Evolutionary conservation across 1,284 basidiomycete genomes (phyloP).

Genomic region (Ganoderma resinaceum): DNA sequence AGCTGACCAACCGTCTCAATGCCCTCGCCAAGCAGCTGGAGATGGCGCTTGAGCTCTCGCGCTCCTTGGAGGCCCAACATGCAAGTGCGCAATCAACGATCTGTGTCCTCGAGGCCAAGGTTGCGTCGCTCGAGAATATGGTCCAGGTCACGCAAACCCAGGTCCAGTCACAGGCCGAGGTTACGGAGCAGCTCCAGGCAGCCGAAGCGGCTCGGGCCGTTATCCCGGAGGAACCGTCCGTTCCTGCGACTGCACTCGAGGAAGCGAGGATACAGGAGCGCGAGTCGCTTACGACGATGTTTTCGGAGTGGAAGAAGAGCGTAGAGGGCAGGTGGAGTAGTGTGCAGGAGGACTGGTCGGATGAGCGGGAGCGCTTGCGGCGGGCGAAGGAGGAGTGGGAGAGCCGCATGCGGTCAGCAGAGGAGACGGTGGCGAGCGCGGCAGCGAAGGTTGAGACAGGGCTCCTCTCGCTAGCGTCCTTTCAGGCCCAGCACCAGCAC

Average conservation of each 20-base stretch:
- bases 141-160: constrained; percentile 54
- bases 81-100: constrained; percentile 83
- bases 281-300: constrained; percentile 58
- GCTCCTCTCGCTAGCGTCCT: constrained; percentile 47
- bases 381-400: constrained; percentile 89
- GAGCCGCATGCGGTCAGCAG: constrained; percentile 48
- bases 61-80: constrained; percentile 82
- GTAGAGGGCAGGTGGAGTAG: constrained; percentile 82
- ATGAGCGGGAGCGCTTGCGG: constrained; percentile 80
- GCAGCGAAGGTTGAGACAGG: constrained; percentile 54
- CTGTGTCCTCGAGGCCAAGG: constrained; percentile 75
- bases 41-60: constrained; percentile 78
- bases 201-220: constrained; percentile 46
- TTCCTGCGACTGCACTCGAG: constrained; percentile 25
- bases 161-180: constrained; percentile 49
- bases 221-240: constrained; percentile 30
- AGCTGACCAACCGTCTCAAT: constrained; percentile 77
- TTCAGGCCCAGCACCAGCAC: constrained; percentile 46
- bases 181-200: constrained; percentile 54
- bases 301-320: constrained; percentile 71
- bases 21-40: constrained; percentile 80
- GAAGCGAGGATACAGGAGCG: constrained; percentile 45
- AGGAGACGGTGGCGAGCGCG: constrained; percentile 47
- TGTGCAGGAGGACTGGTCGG: constrained; percentile 83
- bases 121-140: constrained; percentile 62